These are phyloP conservation scores for Solanum hybrid DNA, from an alignment of 305 asterid species.

Conservation along the genomic window DNA sequence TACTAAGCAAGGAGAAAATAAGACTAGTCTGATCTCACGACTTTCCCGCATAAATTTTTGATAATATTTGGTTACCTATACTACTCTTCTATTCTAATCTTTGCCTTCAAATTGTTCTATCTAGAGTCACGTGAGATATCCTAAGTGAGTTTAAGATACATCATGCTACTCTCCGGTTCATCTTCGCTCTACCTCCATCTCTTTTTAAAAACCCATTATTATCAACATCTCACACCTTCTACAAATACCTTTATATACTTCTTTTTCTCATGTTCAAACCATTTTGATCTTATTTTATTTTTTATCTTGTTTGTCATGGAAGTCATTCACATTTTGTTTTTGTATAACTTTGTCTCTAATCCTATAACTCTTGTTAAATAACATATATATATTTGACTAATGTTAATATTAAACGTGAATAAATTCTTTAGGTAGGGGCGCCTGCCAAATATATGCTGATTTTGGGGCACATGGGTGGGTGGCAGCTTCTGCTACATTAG, in stretches of 20 bases:
- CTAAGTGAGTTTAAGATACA: neutral
- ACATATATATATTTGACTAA: neutral
- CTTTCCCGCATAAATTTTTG: neutral
- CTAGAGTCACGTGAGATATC: neutral
- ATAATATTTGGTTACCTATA: neutral
- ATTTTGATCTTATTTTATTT: neutral
- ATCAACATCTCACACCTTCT: neutral
- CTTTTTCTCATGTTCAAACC: neutral
- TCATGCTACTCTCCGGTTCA: neutral
- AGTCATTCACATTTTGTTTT: neutral
- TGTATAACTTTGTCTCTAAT: neutral
- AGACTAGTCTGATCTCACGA: neutral
- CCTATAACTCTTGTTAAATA: neutral
- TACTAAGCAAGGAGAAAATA: neutral
- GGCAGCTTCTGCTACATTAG: conserved; percentile 26
- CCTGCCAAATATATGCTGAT: conserved; percentile 16
- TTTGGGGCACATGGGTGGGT: conserved; percentile 42
- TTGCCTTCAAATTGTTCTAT: neutral
- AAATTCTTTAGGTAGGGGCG: neutral
- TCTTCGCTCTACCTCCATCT: neutral
- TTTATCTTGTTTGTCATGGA: neutral
- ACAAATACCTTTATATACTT: neutral
- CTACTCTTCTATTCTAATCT: neutral
- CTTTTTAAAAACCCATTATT: accelerated
- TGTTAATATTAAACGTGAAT: neutral